These are phyloP conservation scores for Leccinellum albellum DNA, from an alignment of 768 basidiomycete species.

Conservation along the genomic window DNA sequence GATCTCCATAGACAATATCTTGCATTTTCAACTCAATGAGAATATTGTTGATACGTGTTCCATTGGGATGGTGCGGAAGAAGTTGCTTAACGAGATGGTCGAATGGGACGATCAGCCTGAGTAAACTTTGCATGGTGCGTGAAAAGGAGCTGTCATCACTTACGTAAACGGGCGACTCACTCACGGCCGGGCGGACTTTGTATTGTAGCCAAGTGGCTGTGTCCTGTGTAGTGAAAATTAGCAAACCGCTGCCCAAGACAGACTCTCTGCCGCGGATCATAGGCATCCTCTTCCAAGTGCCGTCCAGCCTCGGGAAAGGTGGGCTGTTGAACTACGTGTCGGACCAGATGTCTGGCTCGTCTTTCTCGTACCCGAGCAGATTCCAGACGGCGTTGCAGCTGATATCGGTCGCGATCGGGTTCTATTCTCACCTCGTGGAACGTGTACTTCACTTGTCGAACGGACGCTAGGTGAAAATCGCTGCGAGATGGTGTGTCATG, in stretches of 20 bases:
- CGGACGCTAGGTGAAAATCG: no score
- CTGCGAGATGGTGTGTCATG: no score
- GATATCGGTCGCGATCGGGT: slow-evolving; percentile 70
- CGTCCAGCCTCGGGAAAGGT: slow-evolving; percentile 75
- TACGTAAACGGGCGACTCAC: no score
- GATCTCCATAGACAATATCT: background rate
- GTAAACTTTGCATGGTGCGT: no score
- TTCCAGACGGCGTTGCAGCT: slow-evolving; percentile 76
- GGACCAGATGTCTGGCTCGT: slow-evolving; percentile 48
- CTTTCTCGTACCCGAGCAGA: slow-evolving; percentile 58
- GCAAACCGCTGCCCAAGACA: no score
- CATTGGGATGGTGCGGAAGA: background rate
- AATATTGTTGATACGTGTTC: background rate
- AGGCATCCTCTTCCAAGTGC: slow-evolving; percentile 81
- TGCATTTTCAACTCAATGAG: background rate
- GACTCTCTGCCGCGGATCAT: slow-evolving; percentile 43
- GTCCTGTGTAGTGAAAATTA: no score
- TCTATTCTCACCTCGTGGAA: no score
- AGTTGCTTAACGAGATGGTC: background rate
- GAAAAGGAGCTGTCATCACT: no score
- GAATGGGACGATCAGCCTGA: no score
- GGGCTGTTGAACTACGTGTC: slow-evolving; percentile 72
- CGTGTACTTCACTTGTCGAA: no score
- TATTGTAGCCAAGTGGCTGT: no score
- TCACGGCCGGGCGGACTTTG: no score